Percentiles rank a stretch among this genome's conserved stretches.
Conservation (phyloP, 768 basidiomycete species). For the Thelephora ganbajun region DNA sequence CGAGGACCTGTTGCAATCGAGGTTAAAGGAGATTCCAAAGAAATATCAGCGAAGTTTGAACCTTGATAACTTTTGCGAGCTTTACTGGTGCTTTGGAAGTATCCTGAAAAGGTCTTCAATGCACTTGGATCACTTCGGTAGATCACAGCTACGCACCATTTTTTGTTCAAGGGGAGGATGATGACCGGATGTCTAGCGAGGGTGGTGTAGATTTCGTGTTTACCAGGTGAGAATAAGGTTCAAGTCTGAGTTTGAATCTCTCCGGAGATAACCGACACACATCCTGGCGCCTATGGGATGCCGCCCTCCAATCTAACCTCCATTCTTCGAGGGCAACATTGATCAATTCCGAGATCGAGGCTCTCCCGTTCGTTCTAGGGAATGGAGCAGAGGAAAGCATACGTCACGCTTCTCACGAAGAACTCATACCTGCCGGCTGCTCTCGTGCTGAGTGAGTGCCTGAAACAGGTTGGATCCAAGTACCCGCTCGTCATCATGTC, state of each 20-base stretch:
- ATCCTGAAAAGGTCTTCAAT: constrained; percentile 31
- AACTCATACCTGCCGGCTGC: constrained; percentile 41
- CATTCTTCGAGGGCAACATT: no score
- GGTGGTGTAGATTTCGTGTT: neutral
- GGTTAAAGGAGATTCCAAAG: neutral
- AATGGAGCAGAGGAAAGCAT: constrained; percentile 25
- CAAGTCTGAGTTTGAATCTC: neutral
- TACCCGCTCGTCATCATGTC: constrained; percentile 42
- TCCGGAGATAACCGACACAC: neutral
- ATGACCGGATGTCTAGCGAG: neutral
- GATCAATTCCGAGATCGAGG: neutral
- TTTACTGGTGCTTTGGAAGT: constrained; percentile 88
- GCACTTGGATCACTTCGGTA: no score
- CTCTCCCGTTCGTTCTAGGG: neutral
- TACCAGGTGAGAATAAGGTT: neutral
- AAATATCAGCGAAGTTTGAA: constrained; percentile 19
- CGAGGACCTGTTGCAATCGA: constrained; percentile 59
- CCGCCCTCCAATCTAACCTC: no score
- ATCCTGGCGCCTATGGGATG: no score
- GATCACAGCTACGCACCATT: neutral
- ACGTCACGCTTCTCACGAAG: constrained; percentile 68
- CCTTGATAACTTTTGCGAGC: constrained; percentile 97
- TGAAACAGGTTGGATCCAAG: constrained; percentile 24
- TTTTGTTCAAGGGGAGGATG: neutral
- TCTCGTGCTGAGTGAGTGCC: constrained; percentile 37